phyloP scores from a whole-genome alignment of 2,329 filamentous ascomycete genomes.

The Talaromyces sp. region DNA sequence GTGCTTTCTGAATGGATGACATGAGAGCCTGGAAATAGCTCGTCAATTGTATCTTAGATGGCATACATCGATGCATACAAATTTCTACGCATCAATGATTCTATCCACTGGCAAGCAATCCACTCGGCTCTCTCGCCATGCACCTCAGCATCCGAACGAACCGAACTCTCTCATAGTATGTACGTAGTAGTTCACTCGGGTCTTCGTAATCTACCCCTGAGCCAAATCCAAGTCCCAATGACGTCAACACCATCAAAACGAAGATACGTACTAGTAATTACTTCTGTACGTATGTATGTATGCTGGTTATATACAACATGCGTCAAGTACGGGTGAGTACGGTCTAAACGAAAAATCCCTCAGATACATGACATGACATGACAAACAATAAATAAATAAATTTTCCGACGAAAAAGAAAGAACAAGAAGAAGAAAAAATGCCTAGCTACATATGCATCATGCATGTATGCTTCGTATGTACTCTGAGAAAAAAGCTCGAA shows the following conservation, averaged over 20 bases:
- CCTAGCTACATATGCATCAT: constrained; percentile 11
- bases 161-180: too few relatives aligned
- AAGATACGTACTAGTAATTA: background rate
- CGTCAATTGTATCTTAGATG: background rate
- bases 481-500: too few relatives aligned
- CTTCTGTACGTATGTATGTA: too few relatives aligned
- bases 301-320: too few relatives aligned
- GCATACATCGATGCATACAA: background rate
- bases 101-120: background rate
- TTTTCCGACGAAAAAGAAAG: background rate
- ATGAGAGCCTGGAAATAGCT: background rate
- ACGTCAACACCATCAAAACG: background rate
- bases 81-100: background rate
- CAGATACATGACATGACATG: too few relatives aligned
- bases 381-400: too few relatives aligned
- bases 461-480: too few relatives aligned
- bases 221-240: background rate
- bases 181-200: background rate
- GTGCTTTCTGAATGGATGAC: background rate
- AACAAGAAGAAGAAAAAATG: background rate
- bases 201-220: background rate
- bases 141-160: background rate
- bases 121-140: background rate
- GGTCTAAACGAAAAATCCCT: background rate
- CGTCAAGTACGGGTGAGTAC: background rate